A percentile compares a stretch with the other conserved stretches of the same genome.
phyloP scores from a whole-genome alignment of 2,329 filamentous ascomycete species.

The Fusarium sp. region DNA sequence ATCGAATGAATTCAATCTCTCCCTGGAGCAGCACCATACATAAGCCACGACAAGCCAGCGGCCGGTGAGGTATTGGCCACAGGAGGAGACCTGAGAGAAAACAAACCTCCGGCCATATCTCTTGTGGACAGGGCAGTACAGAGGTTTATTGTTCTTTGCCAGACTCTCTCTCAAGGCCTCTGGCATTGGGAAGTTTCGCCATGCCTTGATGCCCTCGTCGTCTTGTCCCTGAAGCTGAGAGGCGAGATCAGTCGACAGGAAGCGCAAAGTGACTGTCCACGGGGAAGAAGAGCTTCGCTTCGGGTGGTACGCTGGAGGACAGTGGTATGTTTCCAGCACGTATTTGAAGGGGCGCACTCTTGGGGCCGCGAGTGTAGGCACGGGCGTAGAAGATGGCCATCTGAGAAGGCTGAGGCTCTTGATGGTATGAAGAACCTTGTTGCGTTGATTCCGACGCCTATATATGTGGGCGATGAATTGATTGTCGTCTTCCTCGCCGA shows the following conservation, averaged over 20 bases:
- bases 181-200: background rate
- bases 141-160: no score
- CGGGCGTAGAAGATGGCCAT: background rate
- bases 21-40: background rate
- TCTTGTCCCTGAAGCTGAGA: background rate
- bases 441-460: background rate
- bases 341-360: background rate
- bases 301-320: background rate
- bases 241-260: background rate
- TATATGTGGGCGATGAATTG: background rate
- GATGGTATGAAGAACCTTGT: background rate
- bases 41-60: constrained; percentile 3
- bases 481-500: background rate
- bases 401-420: background rate
- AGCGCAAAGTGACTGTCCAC: background rate
- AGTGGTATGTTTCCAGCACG: background rate
- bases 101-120: background rate
- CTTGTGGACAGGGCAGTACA: background rate
- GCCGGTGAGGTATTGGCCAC: background rate
- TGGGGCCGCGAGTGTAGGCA: background rate
- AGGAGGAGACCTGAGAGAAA: background rate
- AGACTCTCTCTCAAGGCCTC: background rate
- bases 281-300: background rate
- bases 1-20: background rate
- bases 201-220: background rate